phyloP scores from a whole-genome alignment of 2,329 filamentous ascomycete species.

The Alternaria gaisen region DNA sequence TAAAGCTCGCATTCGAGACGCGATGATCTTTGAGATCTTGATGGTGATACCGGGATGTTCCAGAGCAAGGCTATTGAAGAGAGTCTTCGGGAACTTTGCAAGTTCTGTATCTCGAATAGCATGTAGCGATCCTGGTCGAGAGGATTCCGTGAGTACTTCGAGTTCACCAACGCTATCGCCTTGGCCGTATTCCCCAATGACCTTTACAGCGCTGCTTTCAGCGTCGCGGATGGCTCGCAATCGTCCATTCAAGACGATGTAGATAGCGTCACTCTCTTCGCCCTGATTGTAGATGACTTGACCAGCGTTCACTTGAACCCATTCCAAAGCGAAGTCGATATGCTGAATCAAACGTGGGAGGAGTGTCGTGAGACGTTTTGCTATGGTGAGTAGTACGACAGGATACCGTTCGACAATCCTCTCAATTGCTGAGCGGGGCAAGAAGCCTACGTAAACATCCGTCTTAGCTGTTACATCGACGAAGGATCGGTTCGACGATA shows the following conservation, averaged over 20 bases:
- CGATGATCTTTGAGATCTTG: conserved; percentile 98
- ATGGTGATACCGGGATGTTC: conserved; percentile 98
- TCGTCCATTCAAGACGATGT: conserved; percentile 94
- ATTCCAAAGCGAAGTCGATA: conserved; percentile 97
- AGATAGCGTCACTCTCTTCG: conserved; percentile 97
- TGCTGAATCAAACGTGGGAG: conserved; percentile 90
- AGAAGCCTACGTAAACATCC: conserved; percentile 95
- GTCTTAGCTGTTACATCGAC: conserved; percentile 98
- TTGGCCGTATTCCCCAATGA: conserved; percentile 92
- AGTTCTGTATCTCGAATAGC: conserved; percentile 96
- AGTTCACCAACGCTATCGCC: conserved; percentile 97
- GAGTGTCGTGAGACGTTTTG: conserved; percentile 89
- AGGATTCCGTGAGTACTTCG: conserved; percentile 94
- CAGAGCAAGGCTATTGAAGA: conserved; percentile 97
- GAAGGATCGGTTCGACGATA: conserved; percentile 95
- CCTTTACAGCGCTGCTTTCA: conserved; percentile 81
- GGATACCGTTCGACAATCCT: conserved; percentile 93
- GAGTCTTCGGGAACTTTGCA: conserved; percentile 91
- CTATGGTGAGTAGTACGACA: conserved; percentile 92
- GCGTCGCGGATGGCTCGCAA: conserved; percentile 84
- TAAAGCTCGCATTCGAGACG: conserved; percentile 88
- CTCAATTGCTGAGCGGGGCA: conserved; percentile 85
- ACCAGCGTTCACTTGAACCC: conserved; percentile 95
- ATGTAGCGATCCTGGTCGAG: conserved; percentile 88
- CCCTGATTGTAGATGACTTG: conserved; percentile 93